Evolutionary conservation across 441 rosid species (phyloP), one percentile per base, ranked within the genome.

Genomic region (Euphorbia celastroides): DNA sequence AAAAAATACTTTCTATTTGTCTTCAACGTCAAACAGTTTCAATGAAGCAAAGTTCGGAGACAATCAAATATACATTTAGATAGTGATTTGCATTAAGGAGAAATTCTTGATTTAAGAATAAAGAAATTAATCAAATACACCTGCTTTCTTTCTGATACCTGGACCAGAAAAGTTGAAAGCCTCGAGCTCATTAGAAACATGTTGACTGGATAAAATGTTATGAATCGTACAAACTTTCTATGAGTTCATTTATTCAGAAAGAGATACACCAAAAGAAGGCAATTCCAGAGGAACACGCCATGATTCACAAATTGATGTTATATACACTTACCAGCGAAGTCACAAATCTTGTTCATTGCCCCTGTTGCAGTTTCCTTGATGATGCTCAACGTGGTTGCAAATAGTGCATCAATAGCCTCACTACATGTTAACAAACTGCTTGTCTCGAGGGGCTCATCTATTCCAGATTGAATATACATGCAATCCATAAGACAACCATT

Each of bases 361-460:
- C 72, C 79, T 44, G 70, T 73, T 34, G 87, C 75, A 69, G 93
- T 82, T 58, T 95, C 96, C 81, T 70, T 78, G 66, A 95, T 88
- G 77, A 86, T 77, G 79, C 80, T 75, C 58, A 87, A 86, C 62
- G 99, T 87, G 70, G 97, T 87, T 28, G 84, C 74, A 79, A 95
- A 92, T 57, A 95, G 84, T 67, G 90, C 98, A 74, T 90, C 90
- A 59, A 88, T 81, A 66, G 89, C 89, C 83, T 92, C 98, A 66
- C 67, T 70, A 64, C 74, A 77, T 48, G 92, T 82, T 67, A 82
- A 55, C 16, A 80, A 81, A 77, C 80, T 82, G 72, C 74, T 81
- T 68, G 80, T 89, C 76, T 80, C 88, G 11, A 55, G 69, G 60
- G 67, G 64, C 75, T 87, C 86, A 30, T 64, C 80, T 56, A 69